Percentiles rank a stretch among this genome's conserved stretches.
These are phyloP conservation scores for Bipolaris oryzae DNA, from an alignment of 2,329 filamentous ascomycete species.

Conservation along the genomic window DNA sequence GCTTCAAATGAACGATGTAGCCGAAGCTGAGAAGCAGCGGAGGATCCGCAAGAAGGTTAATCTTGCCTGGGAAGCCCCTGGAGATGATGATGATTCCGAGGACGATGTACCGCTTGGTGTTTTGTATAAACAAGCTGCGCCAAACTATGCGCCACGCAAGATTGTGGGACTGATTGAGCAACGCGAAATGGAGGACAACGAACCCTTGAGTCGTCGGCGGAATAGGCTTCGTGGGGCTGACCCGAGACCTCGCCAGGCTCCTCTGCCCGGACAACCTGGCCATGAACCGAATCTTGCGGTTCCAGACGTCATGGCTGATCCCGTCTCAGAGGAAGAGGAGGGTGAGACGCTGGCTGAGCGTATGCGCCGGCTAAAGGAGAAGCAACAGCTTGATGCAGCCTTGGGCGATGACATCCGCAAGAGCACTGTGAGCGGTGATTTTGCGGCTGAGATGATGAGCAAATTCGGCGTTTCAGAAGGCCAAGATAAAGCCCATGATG, in stretches of 20 bases:
- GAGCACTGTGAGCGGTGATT: conserved; percentile 66
- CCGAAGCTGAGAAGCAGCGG: conserved; percentile 78
- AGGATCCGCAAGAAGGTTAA: conserved; percentile 78
- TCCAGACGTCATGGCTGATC: conserved; percentile 36
- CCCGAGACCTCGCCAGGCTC: conserved; percentile 31
- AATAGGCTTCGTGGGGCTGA: conserved; percentile 71
- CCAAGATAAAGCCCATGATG: conserved; percentile 14
- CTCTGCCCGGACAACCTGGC: conserved; percentile 24
- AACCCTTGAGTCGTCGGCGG: conserved; percentile 79
- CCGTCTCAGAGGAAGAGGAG: conserved; percentile 48
- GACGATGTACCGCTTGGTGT: conserved; percentile 90
- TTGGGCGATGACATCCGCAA: conserved; percentile 49
- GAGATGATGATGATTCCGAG: conserved; percentile 58
- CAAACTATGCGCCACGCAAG: conserved; percentile 60
- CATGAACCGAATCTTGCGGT: conserved; percentile 37
- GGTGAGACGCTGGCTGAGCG: conserved; percentile 72
- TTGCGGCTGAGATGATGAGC: conserved; percentile 71
- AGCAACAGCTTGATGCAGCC: conserved; percentile 56
- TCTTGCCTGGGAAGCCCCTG: conserved; percentile 82
- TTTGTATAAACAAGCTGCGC: conserved; percentile 62
- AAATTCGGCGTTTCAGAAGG: conserved; percentile 41
- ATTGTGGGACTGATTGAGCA: conserved; percentile 79
- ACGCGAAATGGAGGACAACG: conserved; percentile 87
- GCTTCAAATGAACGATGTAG: conserved; percentile 86
- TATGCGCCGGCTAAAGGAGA: conserved; percentile 67